A percentile compares a stretch with the other conserved stretches of the same genome.
Evolutionary conservation across 2,329 filamentous ascomycete species (phyloP).

Genomic region (Diaporthe humulicola): DNA sequence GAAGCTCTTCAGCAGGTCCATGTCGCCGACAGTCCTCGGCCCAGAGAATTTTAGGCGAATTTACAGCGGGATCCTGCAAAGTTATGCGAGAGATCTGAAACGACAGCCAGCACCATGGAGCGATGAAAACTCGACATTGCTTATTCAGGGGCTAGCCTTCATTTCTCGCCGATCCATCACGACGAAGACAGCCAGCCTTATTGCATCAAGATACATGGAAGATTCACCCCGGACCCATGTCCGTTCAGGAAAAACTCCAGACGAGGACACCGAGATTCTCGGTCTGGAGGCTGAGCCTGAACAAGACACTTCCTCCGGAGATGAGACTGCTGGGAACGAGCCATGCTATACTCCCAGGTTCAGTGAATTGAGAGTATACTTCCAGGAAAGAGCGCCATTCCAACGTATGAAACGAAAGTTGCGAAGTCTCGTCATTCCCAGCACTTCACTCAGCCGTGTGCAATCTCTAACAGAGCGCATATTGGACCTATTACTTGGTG

Average conservation of each 20-base stretch:
- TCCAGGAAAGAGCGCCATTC: background rate
- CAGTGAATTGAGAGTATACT: background rate
- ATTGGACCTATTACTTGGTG: background rate
- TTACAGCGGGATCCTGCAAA: background rate
- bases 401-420: background rate
- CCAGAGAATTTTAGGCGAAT: background rate
- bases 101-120: too few species aligned
- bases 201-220: background rate
- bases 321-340: background rate
- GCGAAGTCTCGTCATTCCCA: background rate
- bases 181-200: background rate
- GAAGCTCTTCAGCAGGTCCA: background rate
- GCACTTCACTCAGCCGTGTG: background rate
- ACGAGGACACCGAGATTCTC: background rate
- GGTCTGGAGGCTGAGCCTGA: too few species aligned
- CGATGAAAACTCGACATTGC: background rate
- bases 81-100: background rate
- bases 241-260: background rate
- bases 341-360: background rate
- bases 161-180: background rate
- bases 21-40: background rate
- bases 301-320: background rate
- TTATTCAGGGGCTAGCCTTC: background rate
- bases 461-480: background rate
- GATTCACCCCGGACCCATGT: background rate